These are phyloP conservation scores for Triticum dicoccoides DNA, from an alignment of 176 grass and related monocot species.

Conservation along the genomic window DNA sequence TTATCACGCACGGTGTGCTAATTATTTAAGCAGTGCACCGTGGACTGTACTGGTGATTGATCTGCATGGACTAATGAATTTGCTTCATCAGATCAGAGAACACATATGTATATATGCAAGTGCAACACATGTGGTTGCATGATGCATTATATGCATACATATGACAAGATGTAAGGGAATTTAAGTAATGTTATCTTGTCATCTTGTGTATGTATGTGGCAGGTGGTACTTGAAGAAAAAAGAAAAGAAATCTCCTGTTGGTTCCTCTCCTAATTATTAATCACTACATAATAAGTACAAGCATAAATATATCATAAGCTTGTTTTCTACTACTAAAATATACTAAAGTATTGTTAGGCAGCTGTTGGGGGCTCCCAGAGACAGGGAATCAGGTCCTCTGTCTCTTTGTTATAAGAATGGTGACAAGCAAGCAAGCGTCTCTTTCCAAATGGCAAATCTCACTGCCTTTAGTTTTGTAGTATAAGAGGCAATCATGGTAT, in stretches of 20 bases:
- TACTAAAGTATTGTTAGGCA: background rate
- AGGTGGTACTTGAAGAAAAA: background rate
- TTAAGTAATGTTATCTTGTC: background rate
- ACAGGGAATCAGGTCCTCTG: background rate
- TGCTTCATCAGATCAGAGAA: background rate
- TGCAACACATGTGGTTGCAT: background rate
- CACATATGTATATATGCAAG: background rate
- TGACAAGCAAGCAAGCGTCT: background rate
- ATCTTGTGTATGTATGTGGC: background rate
- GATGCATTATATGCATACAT: background rate
- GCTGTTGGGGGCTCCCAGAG: constrained; percentile 25
- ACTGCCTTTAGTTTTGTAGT: background rate
- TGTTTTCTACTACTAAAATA: background rate
- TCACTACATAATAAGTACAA: background rate
- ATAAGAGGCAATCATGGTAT: background rate
- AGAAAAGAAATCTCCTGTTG: background rate
- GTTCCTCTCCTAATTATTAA: background rate
- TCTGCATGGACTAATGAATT: background rate
- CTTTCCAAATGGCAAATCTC: constrained; percentile 29
- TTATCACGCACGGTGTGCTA: background rate
- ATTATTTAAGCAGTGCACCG: constrained; percentile 14
- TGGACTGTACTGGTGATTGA: background rate
- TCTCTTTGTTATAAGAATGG: background rate
- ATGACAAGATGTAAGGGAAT: background rate
- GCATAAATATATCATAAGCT: background rate